Evolutionary conservation across 768 basidiomycete species (phyloP), one percentile per base, ranked within the genome.

Genomic region (Asterophora lycoperdoides): DNA sequence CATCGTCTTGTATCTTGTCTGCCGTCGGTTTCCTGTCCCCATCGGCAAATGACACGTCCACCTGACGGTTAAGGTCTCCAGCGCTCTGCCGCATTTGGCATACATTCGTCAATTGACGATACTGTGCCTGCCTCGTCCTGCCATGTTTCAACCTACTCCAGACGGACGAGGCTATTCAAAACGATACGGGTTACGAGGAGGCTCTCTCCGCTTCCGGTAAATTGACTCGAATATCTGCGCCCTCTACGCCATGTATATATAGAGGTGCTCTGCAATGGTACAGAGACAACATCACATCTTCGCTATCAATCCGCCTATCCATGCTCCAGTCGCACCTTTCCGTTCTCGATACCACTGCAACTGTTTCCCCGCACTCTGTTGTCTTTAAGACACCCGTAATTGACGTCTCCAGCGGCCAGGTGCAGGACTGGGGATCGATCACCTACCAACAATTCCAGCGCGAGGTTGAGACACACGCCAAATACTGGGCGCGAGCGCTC

Each of bases 401-500:
- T 17, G 72, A 78, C 45, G 56, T 67, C 28, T 67, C 75, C 11
- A 46, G 40, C 41, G 68, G 68, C 15, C 65, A 66, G 48, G 65
- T 79, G 47, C 66, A 72, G 26, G 60, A 68, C 37, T 89, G 87
- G 87, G 65, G 68, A 13, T 64, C 78, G 51, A 74, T 89, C 64
- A 77, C 82, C 44, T 90, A 84, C 66, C 57, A 53, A 11, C 76
- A 83, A 59, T 89, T 90, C 68, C 71, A 73, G 51, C 49, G 62
- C 14, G 83, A 89, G 48, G 83, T 89, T 56, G 83, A 86, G 58
- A 63, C 68, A 29, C 79, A 76, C 53, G 86, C 87, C 30, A 74
- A 72, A 38, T 74, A 85, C 61, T 90, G 86, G 81, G 71, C 76
- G 32, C 66, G 63, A 13, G 60, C 66, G n/a, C 70, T 90, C 36